Evolutionary conservation across 2,329 filamentous ascomycete species (phyloP), one percentile per base, ranked within the genome.

Genomic region (Pseudogymnoascus sp.): DNA sequence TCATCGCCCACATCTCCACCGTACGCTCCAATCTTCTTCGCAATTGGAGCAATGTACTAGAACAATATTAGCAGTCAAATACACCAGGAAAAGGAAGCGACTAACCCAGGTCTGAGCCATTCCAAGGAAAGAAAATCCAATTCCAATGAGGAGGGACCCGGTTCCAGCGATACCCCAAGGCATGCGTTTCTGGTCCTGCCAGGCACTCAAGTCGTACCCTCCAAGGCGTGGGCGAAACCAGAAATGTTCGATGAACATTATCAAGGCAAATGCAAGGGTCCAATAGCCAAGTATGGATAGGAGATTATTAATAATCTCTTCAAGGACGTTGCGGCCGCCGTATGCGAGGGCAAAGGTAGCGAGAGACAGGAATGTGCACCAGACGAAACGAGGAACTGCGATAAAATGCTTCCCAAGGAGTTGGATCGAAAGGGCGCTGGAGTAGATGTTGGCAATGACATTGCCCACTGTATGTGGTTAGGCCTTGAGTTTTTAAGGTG

Each of bases 31-130:
- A 50, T 50, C 14, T 30, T 50, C n/a, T 50, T 50, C 9, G 43
- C 43, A 50, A 50, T 8, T 6, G 43, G 43, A 6, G 43, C 43
- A 22, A 50, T 50, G n/a, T 50, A 50, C 39, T 62, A 30, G 9
- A 30, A 50, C 12, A 50, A 11, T 2, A 30, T 50, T 18, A 50
- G 43, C 30, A 4, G n/a, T 6, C 14, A 8, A 50, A 6, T 12
- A 18, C 30, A 30, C 11, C 8, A 50, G 43, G 25, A 12, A 47
- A 30, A 12, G 4, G 2, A 50, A 50, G 15, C 4, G 8, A 30
- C 43, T 15, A 18, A 68, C 66, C 66, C 66, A 67, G 20, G 64
- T 66, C 60, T 67, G 66, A 18, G 36, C 57, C 66, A 67, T 67
- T 15, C 66, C 66, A 7, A 66, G 28, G 35, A 65, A 65, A 22